A percentile compares a stretch with the other conserved stretches of the same genome.
These are phyloP conservation scores for Dendrothele bispora DNA, from an alignment of 768 basidiomycete species.

Conservation along the genomic window DNA sequence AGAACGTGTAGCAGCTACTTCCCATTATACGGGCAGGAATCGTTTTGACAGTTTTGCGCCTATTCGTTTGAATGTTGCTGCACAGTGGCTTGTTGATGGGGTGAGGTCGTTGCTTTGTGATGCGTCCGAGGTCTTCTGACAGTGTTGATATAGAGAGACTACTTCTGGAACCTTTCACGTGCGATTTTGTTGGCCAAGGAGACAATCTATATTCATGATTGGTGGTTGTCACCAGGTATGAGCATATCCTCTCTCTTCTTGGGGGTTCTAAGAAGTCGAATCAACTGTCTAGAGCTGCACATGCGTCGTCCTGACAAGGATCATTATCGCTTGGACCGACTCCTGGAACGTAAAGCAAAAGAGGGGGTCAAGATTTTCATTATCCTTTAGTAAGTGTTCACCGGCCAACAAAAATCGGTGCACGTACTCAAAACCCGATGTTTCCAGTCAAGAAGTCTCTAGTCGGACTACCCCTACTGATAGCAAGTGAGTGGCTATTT, in stretches of 20 bases:
- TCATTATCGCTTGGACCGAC: slow-evolving; percentile 80
- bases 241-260: background rate
- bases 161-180: slow-evolving; percentile 95
- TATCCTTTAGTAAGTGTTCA: slow-evolving; percentile 77
- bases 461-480: slow-evolving; percentile 92
- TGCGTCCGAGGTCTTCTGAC: slow-evolving; percentile 6
- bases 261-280: background rate
- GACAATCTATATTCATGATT: slow-evolving; percentile 93
- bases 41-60: slow-evolving; percentile 96
- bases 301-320: slow-evolving; percentile 83
- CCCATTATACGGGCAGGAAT: slow-evolving; percentile 77
- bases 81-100: slow-evolving; percentile 98
- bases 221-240: slow-evolving; percentile 92
- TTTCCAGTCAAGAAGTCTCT: slow-evolving; percentile 94
- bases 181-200: slow-evolving; percentile 89
- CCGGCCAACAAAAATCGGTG: background rate
- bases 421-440: slow-evolving; percentile 3
- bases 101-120: slow-evolving; percentile 43
- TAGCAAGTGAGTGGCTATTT: slow-evolving; percentile 63
- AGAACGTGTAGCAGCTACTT: slow-evolving; percentile 73
- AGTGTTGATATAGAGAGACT: slow-evolving; percentile 70
- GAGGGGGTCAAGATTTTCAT: slow-evolving; percentile 96
- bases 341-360: slow-evolving; percentile 88
- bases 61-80: slow-evolving; percentile 87
- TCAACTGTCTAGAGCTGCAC: slow-evolving; percentile 60